Percentiles rank a stretch among this genome's conserved stretches.
Evolutionary conservation across 768 basidiomycete species (phyloP).

Genomic region (Tylopilus sp.): DNA sequence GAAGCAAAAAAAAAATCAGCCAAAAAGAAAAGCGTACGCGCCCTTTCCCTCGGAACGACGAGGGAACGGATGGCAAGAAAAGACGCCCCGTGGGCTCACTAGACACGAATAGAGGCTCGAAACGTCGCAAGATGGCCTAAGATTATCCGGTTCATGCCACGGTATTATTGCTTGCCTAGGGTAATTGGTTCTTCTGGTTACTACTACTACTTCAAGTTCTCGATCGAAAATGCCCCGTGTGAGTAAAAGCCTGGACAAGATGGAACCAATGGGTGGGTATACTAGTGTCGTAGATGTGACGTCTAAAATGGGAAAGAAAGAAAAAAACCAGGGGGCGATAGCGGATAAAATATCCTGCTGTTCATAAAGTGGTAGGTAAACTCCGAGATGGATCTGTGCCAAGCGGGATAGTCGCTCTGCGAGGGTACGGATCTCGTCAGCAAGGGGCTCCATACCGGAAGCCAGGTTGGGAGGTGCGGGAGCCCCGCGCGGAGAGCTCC

Average conservation of each 20-base stretch:
- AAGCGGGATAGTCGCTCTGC: conserved; percentile 71
- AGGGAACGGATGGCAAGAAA: conserved; percentile 12
- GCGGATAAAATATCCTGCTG: conserved; percentile 43
- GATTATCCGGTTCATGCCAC: conserved; percentile 1
- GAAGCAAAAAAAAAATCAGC: conserved; percentile 78
- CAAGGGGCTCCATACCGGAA: conserved; percentile 69
- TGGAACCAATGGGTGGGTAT: conserved; percentile 30
- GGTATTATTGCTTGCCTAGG: conserved; percentile 28
- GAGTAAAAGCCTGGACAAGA: conserved; percentile 25
- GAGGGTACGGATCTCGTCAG: conserved; percentile 61
- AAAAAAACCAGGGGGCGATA: conserved; percentile 15
- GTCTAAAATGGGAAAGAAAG: conserved; percentile 20
- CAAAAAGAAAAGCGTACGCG: conserved; percentile 88
- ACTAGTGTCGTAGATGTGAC: conserved; percentile 15
- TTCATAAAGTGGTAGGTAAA: conserved; percentile 77
- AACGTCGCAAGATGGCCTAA: conserved; percentile 25
- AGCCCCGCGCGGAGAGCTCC: conserved; percentile 22
- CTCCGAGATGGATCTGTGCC: conserved; percentile 68
- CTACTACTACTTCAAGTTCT: conserved; percentile 27
- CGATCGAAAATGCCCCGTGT: conserved; percentile 23
- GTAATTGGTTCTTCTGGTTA: conserved; percentile 28
- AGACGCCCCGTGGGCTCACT: conserved; percentile 13
- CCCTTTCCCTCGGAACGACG: conserved; percentile 47
- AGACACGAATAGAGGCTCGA: conserved; percentile 10
- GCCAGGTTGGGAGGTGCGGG: conserved; percentile 23